Evolutionary conservation across 2,329 filamentous ascomycete species (phyloP).

Genomic region (Fusarium sp.): DNA sequence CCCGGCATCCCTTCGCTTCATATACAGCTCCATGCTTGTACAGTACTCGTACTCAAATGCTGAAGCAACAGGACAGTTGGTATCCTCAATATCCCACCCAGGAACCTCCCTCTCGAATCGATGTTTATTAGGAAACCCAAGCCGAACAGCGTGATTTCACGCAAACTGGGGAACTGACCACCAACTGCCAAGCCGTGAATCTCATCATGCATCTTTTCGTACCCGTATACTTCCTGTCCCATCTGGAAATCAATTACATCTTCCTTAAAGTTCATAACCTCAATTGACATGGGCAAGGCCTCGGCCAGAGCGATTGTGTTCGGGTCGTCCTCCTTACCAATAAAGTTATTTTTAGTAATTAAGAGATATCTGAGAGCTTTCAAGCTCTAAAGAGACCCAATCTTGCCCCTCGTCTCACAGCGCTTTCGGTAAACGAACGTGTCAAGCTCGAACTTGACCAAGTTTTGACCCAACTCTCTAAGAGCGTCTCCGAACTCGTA

Average conservation of each 20-base stretch:
- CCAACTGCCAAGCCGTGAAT: neutral
- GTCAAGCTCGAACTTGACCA: neutral
- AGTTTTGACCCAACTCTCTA: neutral
- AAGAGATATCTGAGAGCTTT: neutral
- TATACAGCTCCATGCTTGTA: neutral
- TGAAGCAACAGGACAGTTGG: rapidly evolving
- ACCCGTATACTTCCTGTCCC: neutral
- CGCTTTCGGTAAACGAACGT: neutral
- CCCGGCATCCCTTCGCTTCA: neutral
- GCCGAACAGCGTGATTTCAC: neutral
- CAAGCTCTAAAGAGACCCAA: neutral
- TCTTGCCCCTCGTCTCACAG: too few species aligned
- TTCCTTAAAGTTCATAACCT: neutral
- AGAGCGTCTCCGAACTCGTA: neutral
- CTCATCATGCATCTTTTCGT: neutral
- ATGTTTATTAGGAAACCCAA: neutral
- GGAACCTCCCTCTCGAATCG: neutral
- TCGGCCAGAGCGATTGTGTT: neutral
- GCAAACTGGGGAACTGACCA: neutral
- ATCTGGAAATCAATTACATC: neutral
- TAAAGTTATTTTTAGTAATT: neutral
- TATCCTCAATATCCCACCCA: neutral
- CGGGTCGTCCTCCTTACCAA: neutral
- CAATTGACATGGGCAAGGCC: neutral
- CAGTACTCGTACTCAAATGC: rapidly evolving